Conservation (phyloP, 306 rosid genomes). For the Acacia confusa region DNA sequence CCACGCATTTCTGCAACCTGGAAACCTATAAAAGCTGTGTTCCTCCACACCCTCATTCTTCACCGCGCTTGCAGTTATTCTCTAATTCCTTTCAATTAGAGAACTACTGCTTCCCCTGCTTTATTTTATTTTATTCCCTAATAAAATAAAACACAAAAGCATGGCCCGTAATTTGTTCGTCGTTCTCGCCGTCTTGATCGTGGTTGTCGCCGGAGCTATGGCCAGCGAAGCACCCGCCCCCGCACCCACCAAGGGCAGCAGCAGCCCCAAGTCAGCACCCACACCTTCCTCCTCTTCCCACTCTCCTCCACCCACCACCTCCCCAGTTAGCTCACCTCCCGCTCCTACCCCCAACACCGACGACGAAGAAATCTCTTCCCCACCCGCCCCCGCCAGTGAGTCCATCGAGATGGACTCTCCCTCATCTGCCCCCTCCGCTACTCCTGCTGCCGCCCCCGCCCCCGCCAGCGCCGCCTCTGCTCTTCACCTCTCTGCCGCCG, state of each 20-base stretch:
- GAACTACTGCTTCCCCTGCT: constrained; percentile 39
- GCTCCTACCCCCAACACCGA: constrained; percentile 28
- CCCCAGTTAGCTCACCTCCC: constrained; percentile 14
- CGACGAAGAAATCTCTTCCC: constrained; percentile 37
- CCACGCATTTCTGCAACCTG: constrained; percentile 21
- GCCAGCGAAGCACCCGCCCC: neutral
- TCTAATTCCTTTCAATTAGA: constrained; percentile 30
- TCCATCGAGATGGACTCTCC: constrained; percentile 13
- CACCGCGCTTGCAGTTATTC: constrained; percentile 44
- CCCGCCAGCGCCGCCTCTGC: neutral
- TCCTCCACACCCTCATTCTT: neutral
- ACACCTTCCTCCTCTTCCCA: neutral
- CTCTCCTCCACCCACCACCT: neutral
- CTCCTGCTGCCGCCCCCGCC: neutral
- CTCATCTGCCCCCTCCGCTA: neutral
- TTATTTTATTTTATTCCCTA: neutral
- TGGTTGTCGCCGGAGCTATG: neutral
- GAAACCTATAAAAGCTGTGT: constrained; percentile 25
- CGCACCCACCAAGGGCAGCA: neutral
- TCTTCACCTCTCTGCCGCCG: neutral
- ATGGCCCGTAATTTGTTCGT: neutral
- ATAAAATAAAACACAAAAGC: neutral
- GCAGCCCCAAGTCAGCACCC: neutral
- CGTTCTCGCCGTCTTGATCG: neutral
- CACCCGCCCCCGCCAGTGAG: constrained; percentile 57